These are phyloP conservation scores for Vigna hirtella DNA, from an alignment of 306 rosid genomes.

Conservation along the genomic window DNA sequence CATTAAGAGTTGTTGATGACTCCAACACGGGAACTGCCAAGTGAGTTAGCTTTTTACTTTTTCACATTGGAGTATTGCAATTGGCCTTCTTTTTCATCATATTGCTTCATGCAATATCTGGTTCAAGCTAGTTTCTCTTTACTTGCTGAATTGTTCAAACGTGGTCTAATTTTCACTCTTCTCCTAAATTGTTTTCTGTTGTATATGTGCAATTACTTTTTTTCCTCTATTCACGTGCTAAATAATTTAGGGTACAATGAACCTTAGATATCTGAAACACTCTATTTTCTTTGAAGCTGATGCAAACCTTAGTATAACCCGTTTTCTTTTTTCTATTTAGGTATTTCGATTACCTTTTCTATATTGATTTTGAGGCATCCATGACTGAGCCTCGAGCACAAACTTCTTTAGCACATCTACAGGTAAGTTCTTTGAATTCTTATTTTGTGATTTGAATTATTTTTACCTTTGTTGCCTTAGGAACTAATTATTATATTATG, in stretches of 20 bases:
- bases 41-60: slow-evolving; percentile 48
- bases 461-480: neutral
- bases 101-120: slow-evolving; percentile 23
- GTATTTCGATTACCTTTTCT: slow-evolving; percentile 66
- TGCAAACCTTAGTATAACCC: slow-evolving; percentile 30
- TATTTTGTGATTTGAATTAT: slow-evolving; percentile 34
- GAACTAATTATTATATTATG: too few relatives aligned
- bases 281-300: slow-evolving; percentile 4
- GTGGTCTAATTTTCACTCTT: neutral
- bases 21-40: slow-evolving; percentile 60
- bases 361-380: slow-evolving; percentile 66
- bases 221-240: neutral
- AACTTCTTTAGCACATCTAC: slow-evolving; percentile 59
- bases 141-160: slow-evolving; percentile 21
- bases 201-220: neutral
- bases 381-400: slow-evolving; percentile 69
- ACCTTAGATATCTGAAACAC: neutral
- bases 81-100: neutral
- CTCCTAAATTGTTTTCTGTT: slow-evolving; percentile 1
- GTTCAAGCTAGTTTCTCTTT: slow-evolving; percentile 29
- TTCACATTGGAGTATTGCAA: neutral
- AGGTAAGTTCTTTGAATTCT: slow-evolving; percentile 51
- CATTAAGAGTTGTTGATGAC: slow-evolving; percentile 65
- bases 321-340: slow-evolving; percentile 40
- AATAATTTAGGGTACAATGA: slow-evolving; percentile 2